Evolutionary conservation across 352 stramenopile species (phyloP).

Genomic region (Pythium vanterpoolii): DNA sequence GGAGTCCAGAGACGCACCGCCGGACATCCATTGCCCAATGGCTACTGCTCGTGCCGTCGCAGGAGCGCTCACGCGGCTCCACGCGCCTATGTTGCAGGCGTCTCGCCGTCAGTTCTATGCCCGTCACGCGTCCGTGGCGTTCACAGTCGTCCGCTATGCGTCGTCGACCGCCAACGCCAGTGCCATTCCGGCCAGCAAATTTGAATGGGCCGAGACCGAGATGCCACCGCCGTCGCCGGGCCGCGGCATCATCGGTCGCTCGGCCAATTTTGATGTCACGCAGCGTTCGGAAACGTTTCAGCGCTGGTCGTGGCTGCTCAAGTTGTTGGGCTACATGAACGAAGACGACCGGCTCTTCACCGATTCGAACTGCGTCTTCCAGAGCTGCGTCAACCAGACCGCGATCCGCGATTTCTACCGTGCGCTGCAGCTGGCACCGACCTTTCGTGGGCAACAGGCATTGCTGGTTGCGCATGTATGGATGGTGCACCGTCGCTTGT

Average conservation of each 20-base stretch:
- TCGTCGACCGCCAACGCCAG: constrained; percentile 14
- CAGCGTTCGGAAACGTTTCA: constrained; percentile 54
- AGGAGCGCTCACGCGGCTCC: constrained; percentile 11
- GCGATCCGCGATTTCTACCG: constrained; percentile 70
- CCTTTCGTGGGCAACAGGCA: constrained; percentile 92
- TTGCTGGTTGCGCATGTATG: constrained; percentile 95
- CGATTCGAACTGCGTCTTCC: constrained; percentile 69
- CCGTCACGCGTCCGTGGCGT: constrained; percentile 7
- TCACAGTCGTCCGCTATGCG: constrained; percentile 22
- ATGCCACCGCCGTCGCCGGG: constrained; percentile 77
- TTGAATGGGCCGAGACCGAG: constrained; percentile 69
- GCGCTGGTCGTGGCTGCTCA: constrained; percentile 80
- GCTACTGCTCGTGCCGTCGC: background rate
- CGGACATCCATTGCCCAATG: background rate
- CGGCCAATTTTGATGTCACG: constrained; percentile 82
- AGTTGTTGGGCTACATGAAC: constrained; percentile 85
- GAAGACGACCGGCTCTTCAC: constrained; percentile 77
- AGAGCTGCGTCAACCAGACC: constrained; percentile 84
- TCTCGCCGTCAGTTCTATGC: constrained; percentile 9
- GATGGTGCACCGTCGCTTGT: constrained; percentile 93
- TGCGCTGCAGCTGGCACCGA: constrained; percentile 54
- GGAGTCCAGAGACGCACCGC: background rate
- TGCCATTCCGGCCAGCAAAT: constrained; percentile 34
- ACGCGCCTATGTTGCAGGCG: constrained; percentile 7
- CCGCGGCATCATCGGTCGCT: constrained; percentile 62